Evolutionary conservation across 2,329 filamentous ascomycete species (phyloP), one percentile per base, ranked within the genome.

Genomic region (Alternaria atra): DNA sequence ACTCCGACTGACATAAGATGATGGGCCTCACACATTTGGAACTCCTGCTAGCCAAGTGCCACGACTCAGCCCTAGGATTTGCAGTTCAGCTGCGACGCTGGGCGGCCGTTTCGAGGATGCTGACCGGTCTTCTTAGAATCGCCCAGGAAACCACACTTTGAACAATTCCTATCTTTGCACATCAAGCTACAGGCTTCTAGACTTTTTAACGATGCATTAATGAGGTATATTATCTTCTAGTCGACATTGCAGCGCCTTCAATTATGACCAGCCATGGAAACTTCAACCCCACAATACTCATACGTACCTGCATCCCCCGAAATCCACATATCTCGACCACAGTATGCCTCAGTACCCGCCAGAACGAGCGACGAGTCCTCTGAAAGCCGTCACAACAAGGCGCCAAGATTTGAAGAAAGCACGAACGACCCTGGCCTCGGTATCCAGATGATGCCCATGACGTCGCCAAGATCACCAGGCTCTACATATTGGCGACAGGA

Each of bases 361-460:
- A 57, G 67, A 37, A 64, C 59, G 8, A 72, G 67, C 55, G 58
- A 70, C 59, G 66, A 67, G 6, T 63, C 55, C n/a, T 40, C 47
- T 40, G 48, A 67, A 1, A 34, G 47, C 4, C 64, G 54, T 17
- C 52, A 42, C 53, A 55, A 68, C 10, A 63, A 58, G 39, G 58
- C 58, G n/a, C 62, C 70, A 2, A 65, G 62, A 43, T 72, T 66
- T 44, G 58, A 64, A 39, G 64, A 70, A 42, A 40, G 57, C 20
- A 50, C 67, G 9, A 64, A 67, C 13, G 69, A 68, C 17, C 61
- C 67, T 8, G 72, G 72, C n/a, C 57, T 73, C 13, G 70, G 71
- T 2, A 74, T 76, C 17, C 69, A 69, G 20, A 73, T 76, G 71
- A 60, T 58, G 30, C 59, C 69, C 10, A 61, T 72, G 34, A 42